A percentile compares a stretch with the other conserved stretches of the same genome.
phyloP scores from a whole-genome alignment of 768 basidiomycete genomes.

The Trametes elegans region DNA sequence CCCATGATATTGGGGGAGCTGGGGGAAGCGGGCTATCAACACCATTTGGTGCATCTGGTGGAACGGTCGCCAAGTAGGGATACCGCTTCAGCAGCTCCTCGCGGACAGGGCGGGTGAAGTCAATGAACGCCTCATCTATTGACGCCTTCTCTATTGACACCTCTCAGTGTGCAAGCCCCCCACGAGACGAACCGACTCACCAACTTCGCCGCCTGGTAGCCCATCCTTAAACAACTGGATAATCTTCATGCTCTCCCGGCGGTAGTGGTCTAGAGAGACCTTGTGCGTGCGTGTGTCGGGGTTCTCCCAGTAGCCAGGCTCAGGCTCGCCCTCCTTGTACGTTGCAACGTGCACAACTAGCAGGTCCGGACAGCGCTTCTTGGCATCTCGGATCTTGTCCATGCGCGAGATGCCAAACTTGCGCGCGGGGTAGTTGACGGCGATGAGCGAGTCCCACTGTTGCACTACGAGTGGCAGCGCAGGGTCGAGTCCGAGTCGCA shows the following conservation, averaged over 20 bases:
- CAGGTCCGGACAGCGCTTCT: slow-evolving; percentile 82
- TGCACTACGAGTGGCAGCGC: slow-evolving; percentile 73
- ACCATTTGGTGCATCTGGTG: slow-evolving; percentile 64
- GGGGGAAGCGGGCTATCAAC: slow-evolving; percentile 76
- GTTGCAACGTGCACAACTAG: slow-evolving; percentile 92
- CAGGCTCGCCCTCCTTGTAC: slow-evolving; percentile 81
- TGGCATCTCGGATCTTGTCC: slow-evolving; percentile 79
- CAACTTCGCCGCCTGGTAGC: slow-evolving; percentile 78
- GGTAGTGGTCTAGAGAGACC: slow-evolving; percentile 91
- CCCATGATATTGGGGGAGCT: slow-evolving; percentile 66
- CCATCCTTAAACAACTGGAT: slow-evolving; percentile 78
- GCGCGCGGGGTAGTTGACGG: slow-evolving; percentile 94
- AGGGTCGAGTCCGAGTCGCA: slow-evolving; percentile 65
- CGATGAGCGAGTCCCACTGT: slow-evolving; percentile 89
- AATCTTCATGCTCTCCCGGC: slow-evolving; percentile 88
- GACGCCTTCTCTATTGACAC: slow-evolving; percentile 76
- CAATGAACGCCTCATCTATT: slow-evolving; percentile 96
- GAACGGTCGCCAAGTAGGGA: slow-evolving; percentile 72
- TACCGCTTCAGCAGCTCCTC: slow-evolving; percentile 69
- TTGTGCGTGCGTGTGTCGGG: slow-evolving; percentile 91
- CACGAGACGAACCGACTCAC: slow-evolving; percentile 38
- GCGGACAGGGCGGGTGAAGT: slow-evolving; percentile 82
- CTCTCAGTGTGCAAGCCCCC: background rate
- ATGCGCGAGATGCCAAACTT: slow-evolving; percentile 92
- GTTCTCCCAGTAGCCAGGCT: slow-evolving; percentile 91